A percentile compares a stretch with the other conserved stretches of the same genome.
Evolutionary conservation across 1,284 basidiomycete species (phyloP).

Genomic region (Inonotus obliquus): DNA sequence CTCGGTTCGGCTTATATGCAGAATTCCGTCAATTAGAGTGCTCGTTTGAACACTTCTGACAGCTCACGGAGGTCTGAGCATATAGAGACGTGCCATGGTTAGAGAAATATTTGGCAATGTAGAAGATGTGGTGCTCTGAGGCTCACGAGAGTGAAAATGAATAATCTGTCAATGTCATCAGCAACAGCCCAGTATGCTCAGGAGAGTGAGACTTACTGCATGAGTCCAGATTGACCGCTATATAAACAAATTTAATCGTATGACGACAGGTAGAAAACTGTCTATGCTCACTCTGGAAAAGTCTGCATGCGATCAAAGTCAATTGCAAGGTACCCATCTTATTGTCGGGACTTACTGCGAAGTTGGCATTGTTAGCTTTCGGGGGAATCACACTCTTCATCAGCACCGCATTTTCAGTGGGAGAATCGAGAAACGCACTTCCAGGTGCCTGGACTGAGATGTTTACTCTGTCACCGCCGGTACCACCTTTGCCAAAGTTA

Average conservation of each 20-base stretch:
- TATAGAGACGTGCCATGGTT: too few relatives aligned
- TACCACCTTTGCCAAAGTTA: constrained; percentile 40
- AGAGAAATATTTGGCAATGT: too few relatives aligned
- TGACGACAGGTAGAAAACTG: not conserved
- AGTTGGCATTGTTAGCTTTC: constrained; percentile 40
- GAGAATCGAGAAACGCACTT: not conserved
- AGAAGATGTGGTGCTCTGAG: not conserved
- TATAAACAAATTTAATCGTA: not conserved
- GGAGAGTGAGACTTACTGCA: constrained; percentile 18
- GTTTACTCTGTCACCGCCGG: constrained; percentile 36
- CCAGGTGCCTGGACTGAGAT: constrained; percentile 36
- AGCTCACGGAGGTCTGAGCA: too few relatives aligned
- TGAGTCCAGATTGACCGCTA: constrained; percentile 35
- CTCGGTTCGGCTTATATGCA: constrained; percentile 31
- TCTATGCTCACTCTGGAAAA: not conserved
- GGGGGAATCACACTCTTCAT: too few relatives aligned
- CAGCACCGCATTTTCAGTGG: not conserved
- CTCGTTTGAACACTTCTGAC: too few relatives aligned
- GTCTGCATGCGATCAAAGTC: not conserved
- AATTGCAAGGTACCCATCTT: not conserved
- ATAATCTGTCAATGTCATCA: constrained; percentile 30
- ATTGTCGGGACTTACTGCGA: constrained; percentile 25
- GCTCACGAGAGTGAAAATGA: constrained; percentile 37
- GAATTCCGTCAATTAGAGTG: not conserved
- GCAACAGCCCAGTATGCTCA: not conserved